Evolutionary conservation across 2,329 filamentous ascomycete species (phyloP), one percentile per base, ranked within the genome.

Genomic region (Penicillium sp.): DNA sequence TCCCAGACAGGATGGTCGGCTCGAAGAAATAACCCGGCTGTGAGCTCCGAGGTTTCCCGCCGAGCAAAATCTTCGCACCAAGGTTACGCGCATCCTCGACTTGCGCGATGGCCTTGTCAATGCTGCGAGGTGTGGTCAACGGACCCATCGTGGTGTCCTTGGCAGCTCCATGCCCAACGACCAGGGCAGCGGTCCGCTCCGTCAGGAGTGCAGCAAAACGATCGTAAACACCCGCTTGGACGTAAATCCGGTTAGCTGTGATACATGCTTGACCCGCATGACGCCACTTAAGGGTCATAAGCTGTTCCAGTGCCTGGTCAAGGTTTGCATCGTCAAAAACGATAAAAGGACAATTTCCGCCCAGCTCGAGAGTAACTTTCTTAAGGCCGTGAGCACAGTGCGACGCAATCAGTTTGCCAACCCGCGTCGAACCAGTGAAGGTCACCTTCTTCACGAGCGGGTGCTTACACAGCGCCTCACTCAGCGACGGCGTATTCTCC

Each of bases 1-100:
- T 82, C 4, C 81, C 80, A 0, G 80, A 80, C 40, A 89, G 80
- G 53, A 89, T 82, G 0, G 86, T 89, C 1, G 85, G 86, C 67
- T 87, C 81, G 71, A 89, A 88, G 77, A 89, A 90, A 72, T 87
- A 89, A 56, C 83, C 83, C 54, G 81, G 80, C n/a, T 80, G 80
- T 1, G 77, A 78, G 11, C 76, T 68, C 11, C 70, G 0, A 73
- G 68, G 6, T 68, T 67, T 1, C 84, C 37, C 86, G 12, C 88
- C 88, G 20, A 86, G 74, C 1, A 89, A 73, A n/a, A 89, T 71
- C 43, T 81, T 82, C 1, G 83, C 89, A 2, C 88, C 88, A 37
- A 82, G 79, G 52, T 79, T 79, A 51, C 80, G 78, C 3, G 88
- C 88, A 68, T 90, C 85, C 44, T 82, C 79, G 29, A 89, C 83